Evolutionary conservation across 2,329 filamentous ascomycete species (phyloP).

Genomic region (Niveomyces coronatus): DNA sequence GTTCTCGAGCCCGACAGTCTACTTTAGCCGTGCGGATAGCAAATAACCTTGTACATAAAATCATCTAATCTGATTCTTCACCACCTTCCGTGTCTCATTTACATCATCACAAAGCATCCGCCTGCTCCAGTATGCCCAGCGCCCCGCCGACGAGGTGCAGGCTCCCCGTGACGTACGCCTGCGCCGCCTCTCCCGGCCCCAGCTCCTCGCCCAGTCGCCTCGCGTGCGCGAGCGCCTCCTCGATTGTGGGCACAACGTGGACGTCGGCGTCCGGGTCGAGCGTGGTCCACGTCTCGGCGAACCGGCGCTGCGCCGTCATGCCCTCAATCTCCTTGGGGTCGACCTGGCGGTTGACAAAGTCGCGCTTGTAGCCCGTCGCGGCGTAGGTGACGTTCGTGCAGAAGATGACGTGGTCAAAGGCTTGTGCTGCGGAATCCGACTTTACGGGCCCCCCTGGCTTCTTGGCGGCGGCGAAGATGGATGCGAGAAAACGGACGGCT

Average conservation of each 20-base stretch:
- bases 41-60: not conserved
- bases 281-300: conserved; percentile 39
- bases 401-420: conserved; percentile 69
- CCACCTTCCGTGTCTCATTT: too few species aligned
- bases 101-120: conserved; percentile 28
- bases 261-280: conserved; percentile 38
- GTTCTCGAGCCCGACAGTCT: conserved; percentile 46
- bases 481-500: conserved; percentile 42
- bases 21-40: conserved; percentile 16
- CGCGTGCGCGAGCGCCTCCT: conserved; percentile 42
- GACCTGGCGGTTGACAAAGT: conserved; percentile 47
- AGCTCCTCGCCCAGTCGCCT: conserved; percentile 24
- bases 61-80: not conserved
- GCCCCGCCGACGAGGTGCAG: conserved; percentile 51
- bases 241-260: conserved; percentile 40
- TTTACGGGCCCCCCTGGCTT: conserved; percentile 15
- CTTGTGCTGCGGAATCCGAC: conserved; percentile 16
- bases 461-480: conserved; percentile 29
- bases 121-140: conserved; percentile 37
- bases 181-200: conserved; percentile 25
- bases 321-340: conserved; percentile 40
- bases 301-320: conserved; percentile 41
- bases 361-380: conserved; percentile 39
- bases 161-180: conserved; percentile 50
- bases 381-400: conserved; percentile 62